phyloP scores from a whole-genome alignment of 495 filamentous ascomycete species.

The Xylaria venustula region DNA sequence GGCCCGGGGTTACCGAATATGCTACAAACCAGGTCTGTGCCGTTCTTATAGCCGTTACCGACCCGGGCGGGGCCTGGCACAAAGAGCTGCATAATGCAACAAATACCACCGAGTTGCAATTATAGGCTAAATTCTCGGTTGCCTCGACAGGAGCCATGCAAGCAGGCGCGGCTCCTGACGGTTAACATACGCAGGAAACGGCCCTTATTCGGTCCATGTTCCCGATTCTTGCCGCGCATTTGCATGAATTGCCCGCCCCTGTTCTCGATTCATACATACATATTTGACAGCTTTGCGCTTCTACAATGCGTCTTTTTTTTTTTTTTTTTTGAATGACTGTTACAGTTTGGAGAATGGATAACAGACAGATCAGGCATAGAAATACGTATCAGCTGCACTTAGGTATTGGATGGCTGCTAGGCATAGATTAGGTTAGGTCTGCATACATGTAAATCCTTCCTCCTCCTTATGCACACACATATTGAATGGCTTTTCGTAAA shows the following conservation, averaged over 20 bases:
- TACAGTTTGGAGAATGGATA: no score
- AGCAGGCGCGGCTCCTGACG: background rate
- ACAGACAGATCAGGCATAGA: no score
- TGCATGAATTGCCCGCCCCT: background rate
- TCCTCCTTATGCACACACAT: no score
- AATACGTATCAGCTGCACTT: no score
- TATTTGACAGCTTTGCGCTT: background rate
- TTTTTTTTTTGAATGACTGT: no score
- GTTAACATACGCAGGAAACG: background rate
- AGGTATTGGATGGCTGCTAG: no score
- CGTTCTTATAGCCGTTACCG: constrained; percentile 4
- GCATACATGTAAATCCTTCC: background rate
- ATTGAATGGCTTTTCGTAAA: no score
- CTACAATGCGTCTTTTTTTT: no score
- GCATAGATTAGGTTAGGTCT: no score
- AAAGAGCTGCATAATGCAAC: constrained; percentile 2
- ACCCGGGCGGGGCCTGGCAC: no score
- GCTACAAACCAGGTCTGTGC: constrained; percentile 11
- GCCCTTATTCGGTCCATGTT: constrained; percentile 7
- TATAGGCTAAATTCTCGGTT: constrained; percentile 10
- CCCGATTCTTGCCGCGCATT: constrained; percentile 6
- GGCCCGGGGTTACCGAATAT: constrained; percentile 28
- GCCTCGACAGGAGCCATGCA: constrained; percentile 4
- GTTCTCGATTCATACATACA: background rate
- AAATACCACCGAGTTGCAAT: background rate